These are phyloP conservation scores for Pseudotsuga menziesii DNA, from an alignment of 75 land plant species.

Conservation along the genomic window DNA sequence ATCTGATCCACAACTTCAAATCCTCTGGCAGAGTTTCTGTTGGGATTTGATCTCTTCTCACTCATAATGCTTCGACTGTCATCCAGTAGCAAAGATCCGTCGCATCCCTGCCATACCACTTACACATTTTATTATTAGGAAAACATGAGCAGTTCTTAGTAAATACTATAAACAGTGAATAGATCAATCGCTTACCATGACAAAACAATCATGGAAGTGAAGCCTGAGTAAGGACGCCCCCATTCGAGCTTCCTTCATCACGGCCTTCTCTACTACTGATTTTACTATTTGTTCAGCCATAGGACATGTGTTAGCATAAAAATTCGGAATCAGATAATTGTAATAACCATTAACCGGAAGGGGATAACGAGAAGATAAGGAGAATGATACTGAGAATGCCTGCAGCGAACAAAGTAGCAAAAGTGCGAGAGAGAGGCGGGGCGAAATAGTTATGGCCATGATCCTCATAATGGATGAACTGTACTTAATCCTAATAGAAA, in stretches of 20 bases:
- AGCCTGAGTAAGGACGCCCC: slow-evolving; percentile 30
- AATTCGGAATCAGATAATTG: neutral
- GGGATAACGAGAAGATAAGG: neutral
- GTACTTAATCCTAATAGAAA: neutral
- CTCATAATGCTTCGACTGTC: slow-evolving; percentile 6
- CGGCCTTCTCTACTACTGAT: slow-evolving; percentile 2
- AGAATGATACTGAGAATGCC: neutral
- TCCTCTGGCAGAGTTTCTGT: slow-evolving; percentile 10
- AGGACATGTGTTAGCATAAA: slow-evolving; percentile 19
- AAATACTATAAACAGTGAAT: neutral
- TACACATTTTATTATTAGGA: too few relatives aligned
- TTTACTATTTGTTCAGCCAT: slow-evolving; percentile 17
- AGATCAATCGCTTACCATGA: slow-evolving; percentile 4
- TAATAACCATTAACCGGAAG: neutral
- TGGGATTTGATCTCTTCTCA: slow-evolving; percentile 10
- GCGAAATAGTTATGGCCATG: neutral
- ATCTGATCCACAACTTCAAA: slow-evolving; percentile 12
- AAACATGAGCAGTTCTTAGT: too few relatives aligned
- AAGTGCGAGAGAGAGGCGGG: neutral
- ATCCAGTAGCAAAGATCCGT: slow-evolving; percentile 21
- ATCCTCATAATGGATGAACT: neutral
- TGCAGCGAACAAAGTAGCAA: neutral
- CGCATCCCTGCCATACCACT: slow-evolving; percentile 20
- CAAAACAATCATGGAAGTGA: slow-evolving; percentile 43
- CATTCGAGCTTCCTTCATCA: slow-evolving; percentile 7